Base-by-base conservation (phyloP, 2,329 filamentous ascomycete species). In the Cladosporium sp. region DNA sequence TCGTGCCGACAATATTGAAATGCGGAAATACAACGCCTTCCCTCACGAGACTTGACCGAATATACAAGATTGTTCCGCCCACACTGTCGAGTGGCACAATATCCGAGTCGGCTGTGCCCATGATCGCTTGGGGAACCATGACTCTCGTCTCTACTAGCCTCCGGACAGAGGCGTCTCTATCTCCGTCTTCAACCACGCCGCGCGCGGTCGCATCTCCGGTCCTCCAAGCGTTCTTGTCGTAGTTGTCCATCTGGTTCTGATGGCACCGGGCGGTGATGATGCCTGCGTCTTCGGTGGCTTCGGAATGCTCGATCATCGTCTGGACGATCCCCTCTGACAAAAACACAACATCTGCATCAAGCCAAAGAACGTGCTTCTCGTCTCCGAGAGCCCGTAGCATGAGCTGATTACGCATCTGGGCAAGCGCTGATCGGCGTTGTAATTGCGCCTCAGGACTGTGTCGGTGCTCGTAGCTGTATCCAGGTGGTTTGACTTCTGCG, bases 151-250 rank as follows among this genome's bases (percentile, higher is more conserved):
- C 48, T 3, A 51, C 56, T 5, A 58, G 43, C 15, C 39, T 36
- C 17, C 18, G 20, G 17, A 50, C 30, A 24, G 52, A 40, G 22
- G 22, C 24, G 7, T 51, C 52, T 6, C 52, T 42, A 12, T 52
- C 52, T 1, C 27, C 50, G 17, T 53, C 43, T 5, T 34, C 2
- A 3, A 58, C 30, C 3, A 43, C 7, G 8, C 51, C 51, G 6
- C 47, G 43, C 32, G 50, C 40, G 2, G 24, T 19, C 3, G 39
- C 20, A 18, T 49, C 39, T 32, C 29, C 19, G 11, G 56, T 11
- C 37, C 43, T 56, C 67, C 68, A 70, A 6, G 67, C 62, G 47
- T 68, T 69, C 56, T 65, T 67, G 55, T 70, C 68, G 54, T 69
- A 70, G 43, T 69, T 68, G 12, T 54, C 48, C 12, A 59, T 63